Evolutionary conservation across 2,329 filamentous ascomycete species (phyloP).

Genomic region (Alternaria gansuensis): DNA sequence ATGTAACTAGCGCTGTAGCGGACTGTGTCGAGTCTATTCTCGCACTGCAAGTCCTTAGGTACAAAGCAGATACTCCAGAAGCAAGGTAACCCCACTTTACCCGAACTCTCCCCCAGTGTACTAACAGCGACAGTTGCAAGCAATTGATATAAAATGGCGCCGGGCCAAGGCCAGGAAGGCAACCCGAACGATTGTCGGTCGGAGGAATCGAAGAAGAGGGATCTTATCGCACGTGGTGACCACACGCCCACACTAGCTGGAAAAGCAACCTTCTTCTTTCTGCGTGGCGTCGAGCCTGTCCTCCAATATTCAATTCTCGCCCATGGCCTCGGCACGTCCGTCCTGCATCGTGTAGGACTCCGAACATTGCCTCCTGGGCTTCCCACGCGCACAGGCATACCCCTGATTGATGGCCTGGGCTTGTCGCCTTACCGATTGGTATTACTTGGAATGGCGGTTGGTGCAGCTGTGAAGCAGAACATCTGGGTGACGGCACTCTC

Average conservation of each 20-base stretch:
- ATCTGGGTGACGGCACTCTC: slow-evolving; percentile 61
- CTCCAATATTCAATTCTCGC: slow-evolving; percentile 62
- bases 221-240: slow-evolving; percentile 55
- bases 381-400: slow-evolving; percentile 52
- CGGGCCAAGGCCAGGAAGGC: slow-evolving; percentile 5
- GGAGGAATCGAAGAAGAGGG: slow-evolving; percentile 42
- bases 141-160: slow-evolving; percentile 4
- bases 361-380: slow-evolving; percentile 55
- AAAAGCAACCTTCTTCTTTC: slow-evolving; percentile 55
- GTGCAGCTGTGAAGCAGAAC: slow-evolving; percentile 64
- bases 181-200: slow-evolving; percentile 37
- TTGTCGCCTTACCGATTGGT: slow-evolving; percentile 63
- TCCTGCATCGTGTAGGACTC: slow-evolving; percentile 60
- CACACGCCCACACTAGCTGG: slow-evolving; percentile 54
- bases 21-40: background rate
- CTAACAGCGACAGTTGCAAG: background rate
- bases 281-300: slow-evolving; percentile 59
- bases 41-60: background rate
- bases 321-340: slow-evolving; percentile 51
- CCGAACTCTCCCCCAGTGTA: background rate
- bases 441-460: slow-evolving; percentile 64
- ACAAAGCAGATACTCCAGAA: background rate
- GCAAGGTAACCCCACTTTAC: background rate
- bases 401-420: slow-evolving; percentile 54
- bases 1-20: background rate